Conservation (phyloP, 176 grass and related monocot genomes). For the Luzula sylvatica region DNA sequence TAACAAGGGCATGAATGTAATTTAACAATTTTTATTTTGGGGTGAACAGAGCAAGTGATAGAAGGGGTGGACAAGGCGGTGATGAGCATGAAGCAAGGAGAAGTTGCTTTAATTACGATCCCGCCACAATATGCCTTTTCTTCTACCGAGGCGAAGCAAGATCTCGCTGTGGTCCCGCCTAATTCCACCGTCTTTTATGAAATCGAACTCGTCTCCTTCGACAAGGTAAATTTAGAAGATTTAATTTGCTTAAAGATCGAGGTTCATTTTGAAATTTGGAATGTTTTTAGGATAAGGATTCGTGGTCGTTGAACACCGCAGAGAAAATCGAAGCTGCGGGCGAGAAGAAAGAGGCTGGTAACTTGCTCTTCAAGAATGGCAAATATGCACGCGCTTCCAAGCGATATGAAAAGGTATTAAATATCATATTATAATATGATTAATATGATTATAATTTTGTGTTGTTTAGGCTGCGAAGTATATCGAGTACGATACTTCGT, state of each 20-base stretch:
- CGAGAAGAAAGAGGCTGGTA: slow-evolving; percentile 91
- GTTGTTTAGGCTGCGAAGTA: slow-evolving; percentile 51
- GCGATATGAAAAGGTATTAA: slow-evolving; percentile 73
- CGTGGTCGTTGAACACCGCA: slow-evolving; percentile 86
- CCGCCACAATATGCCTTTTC: slow-evolving; percentile 75
- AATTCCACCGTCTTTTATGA: slow-evolving; percentile 76
- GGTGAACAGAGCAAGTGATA: slow-evolving; percentile 58
- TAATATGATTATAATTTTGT: background rate
- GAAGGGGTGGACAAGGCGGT: slow-evolving; percentile 79
- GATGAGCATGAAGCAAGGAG: slow-evolving; percentile 92
- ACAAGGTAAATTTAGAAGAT: slow-evolving; percentile 35
- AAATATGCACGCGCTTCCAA: slow-evolving; percentile 73
- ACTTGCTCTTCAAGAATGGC: slow-evolving; percentile 67
- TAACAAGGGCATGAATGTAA: no score
- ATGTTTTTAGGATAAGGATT: slow-evolving; percentile 64
- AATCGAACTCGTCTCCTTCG: slow-evolving; percentile 91
- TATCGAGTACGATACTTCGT: slow-evolving; percentile 69
- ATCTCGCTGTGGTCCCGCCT: slow-evolving; percentile 64
- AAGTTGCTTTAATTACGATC: slow-evolving; percentile 83
- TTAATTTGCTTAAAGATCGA: no score
- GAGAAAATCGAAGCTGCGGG: slow-evolving; percentile 83
- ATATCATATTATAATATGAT: no score
- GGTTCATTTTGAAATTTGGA: no score
- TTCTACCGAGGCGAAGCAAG: slow-evolving; percentile 65
- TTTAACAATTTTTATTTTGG: background rate